phyloP scores from a whole-genome alignment of 2,329 filamentous ascomycete genomes.

The Stachybotrys chartarum region DNA sequence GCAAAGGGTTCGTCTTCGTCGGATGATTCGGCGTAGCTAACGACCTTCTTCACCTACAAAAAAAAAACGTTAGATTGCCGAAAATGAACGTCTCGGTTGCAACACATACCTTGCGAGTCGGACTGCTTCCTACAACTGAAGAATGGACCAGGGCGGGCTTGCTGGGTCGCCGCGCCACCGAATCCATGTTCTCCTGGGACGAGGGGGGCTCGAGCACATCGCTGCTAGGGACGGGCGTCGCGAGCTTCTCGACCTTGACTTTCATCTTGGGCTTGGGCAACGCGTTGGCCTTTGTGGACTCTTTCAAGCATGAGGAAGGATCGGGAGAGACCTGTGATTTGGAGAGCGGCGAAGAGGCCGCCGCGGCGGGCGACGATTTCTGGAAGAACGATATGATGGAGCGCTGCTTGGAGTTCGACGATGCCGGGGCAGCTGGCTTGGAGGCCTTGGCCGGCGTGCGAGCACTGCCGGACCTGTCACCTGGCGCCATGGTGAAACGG shows the following conservation, averaged over 20 bases:
- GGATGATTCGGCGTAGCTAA: constrained; percentile 83
- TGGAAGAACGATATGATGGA: constrained; percentile 38
- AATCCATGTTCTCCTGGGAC: constrained; percentile 59
- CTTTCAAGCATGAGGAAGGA: constrained; percentile 28
- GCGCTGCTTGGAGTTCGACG: constrained; percentile 31
- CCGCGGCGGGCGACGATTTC: constrained; percentile 28
- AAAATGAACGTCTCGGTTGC: too few species aligned
- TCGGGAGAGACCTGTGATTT: constrained; percentile 20
- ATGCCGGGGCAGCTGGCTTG: constrained; percentile 16
- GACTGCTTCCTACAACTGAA: constrained; percentile 54
- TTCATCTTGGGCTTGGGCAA: constrained; percentile 35
- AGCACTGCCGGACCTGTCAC: constrained; percentile 17
- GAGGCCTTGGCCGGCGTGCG: constrained; percentile 26
- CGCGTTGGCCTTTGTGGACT: constrained; percentile 33
- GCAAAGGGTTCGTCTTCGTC: constrained; percentile 69
- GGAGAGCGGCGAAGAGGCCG: constrained; percentile 22
- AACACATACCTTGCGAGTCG: constrained; percentile 64
- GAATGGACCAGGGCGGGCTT: constrained; percentile 22
- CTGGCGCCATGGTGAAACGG: constrained; percentile 20
- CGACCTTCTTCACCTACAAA: constrained; percentile 42
- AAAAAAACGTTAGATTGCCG: background rate
- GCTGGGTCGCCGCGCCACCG: constrained; percentile 3
- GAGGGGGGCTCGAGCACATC: constrained; percentile 62
- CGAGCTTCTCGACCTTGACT: constrained; percentile 29
- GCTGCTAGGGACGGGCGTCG: constrained; percentile 76